Conservation (phyloP, 768 basidiomycete species). For the Psilocybe cyanescens region DNA sequence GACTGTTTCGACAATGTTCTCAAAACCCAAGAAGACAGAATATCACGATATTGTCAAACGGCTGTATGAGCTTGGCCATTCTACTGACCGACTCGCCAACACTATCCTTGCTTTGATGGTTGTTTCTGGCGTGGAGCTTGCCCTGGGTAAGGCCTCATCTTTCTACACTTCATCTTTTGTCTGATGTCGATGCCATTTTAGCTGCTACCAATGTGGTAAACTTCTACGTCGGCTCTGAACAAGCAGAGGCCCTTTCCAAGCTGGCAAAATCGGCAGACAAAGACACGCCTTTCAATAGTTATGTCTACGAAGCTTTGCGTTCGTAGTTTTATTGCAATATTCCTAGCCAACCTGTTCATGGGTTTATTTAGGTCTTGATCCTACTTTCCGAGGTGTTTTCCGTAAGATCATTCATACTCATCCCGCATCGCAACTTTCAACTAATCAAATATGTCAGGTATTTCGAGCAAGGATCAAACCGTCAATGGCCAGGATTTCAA, state of each 20-base stretch:
- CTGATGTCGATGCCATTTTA: slow-evolving; percentile 24
- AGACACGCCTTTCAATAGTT: slow-evolving; percentile 50
- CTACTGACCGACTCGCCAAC: slow-evolving; percentile 67
- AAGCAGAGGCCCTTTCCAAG: slow-evolving; percentile 40
- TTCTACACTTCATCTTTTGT: no score
- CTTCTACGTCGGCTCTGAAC: slow-evolving; percentile 58
- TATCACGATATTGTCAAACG: slow-evolving; percentile 59
- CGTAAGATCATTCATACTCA: slow-evolving; percentile 42
- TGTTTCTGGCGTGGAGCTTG: slow-evolving; percentile 67
- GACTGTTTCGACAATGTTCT: slow-evolving; percentile 50
- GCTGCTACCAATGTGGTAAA: slow-evolving; percentile 71
- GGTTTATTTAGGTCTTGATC: slow-evolving; percentile 60
- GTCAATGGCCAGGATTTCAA: slow-evolving; percentile 46
- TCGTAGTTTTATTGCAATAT: slow-evolving; percentile 28
- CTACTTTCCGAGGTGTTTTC: slow-evolving; percentile 71
- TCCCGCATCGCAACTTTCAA: not conserved
- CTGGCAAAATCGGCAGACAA: slow-evolving; percentile 33
- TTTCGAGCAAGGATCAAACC: slow-evolving; percentile 47
- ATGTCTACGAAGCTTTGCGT: slow-evolving; percentile 74
- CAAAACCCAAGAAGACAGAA: slow-evolving; percentile 45
- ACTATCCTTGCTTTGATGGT: slow-evolving; percentile 75
- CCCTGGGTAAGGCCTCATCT: slow-evolving; percentile 50
- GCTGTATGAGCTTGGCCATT: slow-evolving; percentile 57
- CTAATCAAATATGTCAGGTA: slow-evolving; percentile 35
- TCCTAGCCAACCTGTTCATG: not conserved